phyloP scores from a whole-genome alignment of 139 green algal species.

The Picochlorum sp. region DNA sequence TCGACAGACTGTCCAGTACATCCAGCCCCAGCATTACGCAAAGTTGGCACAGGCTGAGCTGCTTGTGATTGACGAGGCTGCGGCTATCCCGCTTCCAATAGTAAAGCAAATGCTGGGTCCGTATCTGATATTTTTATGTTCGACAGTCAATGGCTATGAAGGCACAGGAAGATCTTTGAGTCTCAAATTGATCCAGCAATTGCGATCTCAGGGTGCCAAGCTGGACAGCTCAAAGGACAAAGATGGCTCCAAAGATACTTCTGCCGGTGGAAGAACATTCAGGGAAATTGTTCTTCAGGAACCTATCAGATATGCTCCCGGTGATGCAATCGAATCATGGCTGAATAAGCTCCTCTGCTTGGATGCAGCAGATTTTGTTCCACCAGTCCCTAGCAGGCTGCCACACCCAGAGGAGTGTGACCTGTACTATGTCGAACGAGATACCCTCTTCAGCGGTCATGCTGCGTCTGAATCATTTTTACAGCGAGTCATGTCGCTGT shows the following conservation, averaged over 20 bases:
- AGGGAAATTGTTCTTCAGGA: constrained; percentile 84
- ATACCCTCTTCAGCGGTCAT: constrained; percentile 97
- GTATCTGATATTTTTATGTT: constrained; percentile 98
- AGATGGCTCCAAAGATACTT: constrained; percentile 8
- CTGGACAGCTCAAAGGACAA: constrained; percentile 13
- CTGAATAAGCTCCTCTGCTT: constrained; percentile 90
- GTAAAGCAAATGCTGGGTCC: constrained; percentile 90
- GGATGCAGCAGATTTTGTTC: constrained; percentile 75
- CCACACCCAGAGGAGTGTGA: constrained; percentile 91
- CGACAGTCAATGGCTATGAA: constrained; percentile 87
- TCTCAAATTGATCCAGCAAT: constrained; percentile 93
- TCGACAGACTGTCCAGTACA: constrained; percentile 84
- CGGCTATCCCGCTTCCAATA: constrained; percentile 89
- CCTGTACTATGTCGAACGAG: constrained; percentile 90
- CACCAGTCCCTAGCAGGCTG: constrained; percentile 56
- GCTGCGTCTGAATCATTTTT: constrained; percentile 70
- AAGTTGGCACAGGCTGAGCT: constrained; percentile 86
- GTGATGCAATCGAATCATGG: constrained; percentile 88
- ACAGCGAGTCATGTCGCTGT: constrained; percentile 86
- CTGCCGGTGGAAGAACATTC: constrained; percentile 57
- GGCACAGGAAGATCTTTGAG: constrained; percentile 88
- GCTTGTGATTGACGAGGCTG: constrained; percentile 95
- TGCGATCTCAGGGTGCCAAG: constrained; percentile 65
- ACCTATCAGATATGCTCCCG: constrained; percentile 86
- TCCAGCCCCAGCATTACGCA: constrained; percentile 85